Conservation (phyloP, 2,329 filamentous ascomycete genomes). For the Trichoderma lentiforme region DNA sequence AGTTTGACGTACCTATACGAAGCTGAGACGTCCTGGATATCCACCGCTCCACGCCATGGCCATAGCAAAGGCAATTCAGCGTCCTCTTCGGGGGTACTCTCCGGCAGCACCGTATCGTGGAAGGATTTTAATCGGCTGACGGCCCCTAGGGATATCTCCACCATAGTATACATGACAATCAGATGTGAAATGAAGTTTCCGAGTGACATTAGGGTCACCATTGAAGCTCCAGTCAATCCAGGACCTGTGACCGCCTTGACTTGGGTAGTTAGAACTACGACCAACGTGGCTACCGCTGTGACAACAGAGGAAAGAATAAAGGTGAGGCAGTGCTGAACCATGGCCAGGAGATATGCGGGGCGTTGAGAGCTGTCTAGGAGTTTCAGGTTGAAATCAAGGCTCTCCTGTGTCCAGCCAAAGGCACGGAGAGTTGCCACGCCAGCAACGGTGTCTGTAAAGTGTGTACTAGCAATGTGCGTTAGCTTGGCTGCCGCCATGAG, state of each 20-base stretch:
- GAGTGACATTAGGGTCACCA: constrained; percentile 11
- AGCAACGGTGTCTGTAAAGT: constrained; percentile 18
- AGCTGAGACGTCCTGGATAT: constrained; percentile 33
- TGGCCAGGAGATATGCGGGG: constrained; percentile 17
- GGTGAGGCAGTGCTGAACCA: constrained; percentile 20
- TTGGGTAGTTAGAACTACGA: constrained; percentile 16
- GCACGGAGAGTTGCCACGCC: constrained; percentile 20
- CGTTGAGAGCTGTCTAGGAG: constrained; percentile 19
- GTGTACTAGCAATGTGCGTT: neutral
- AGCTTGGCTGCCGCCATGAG: neutral
- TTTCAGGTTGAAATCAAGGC: neutral
- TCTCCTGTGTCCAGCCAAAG: constrained; percentile 17
- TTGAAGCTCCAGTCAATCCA: neutral
- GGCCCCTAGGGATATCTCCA: constrained; percentile 14
- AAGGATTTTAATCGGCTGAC: constrained; percentile 23
- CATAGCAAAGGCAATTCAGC: constrained; percentile 24
- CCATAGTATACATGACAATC: constrained; percentile 6
- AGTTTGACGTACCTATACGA: constrained; percentile 28
- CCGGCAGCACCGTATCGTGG: constrained; percentile 19
- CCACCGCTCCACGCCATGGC: constrained; percentile 32
- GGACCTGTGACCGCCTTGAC: neutral
- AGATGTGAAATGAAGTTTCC: neutral
- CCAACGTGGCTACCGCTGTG: constrained; percentile 10
- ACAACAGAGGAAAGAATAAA: constrained; percentile 16
- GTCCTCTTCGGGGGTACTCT: constrained; percentile 2